Conservation (phyloP, 1,284 basidiomycete species). For the Pascua guehoae region DNA sequence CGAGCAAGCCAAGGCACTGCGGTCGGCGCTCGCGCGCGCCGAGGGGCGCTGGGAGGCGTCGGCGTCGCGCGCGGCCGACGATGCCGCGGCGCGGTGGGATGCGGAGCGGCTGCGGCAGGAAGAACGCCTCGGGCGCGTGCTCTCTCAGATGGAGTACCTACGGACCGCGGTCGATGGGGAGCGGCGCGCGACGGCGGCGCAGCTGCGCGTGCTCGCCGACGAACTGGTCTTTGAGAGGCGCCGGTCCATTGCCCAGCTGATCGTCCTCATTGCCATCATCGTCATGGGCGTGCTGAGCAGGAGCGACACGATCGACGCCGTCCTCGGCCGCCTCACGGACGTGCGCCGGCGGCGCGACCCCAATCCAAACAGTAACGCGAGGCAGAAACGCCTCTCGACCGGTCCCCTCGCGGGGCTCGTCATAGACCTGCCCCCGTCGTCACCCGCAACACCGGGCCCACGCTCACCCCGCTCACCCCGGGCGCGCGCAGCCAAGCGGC, state of each 20-base stretch:
- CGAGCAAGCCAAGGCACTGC: constrained; percentile 75
- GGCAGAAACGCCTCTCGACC: constrained; percentile 13
- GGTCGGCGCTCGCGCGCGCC: constrained; percentile 71
- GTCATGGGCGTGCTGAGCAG: constrained; percentile 32
- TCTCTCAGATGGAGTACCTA: constrained; percentile 41
- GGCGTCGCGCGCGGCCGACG: constrained; percentile 28
- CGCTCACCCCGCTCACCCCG: constrained; percentile 1
- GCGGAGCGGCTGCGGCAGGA: constrained; percentile 25
- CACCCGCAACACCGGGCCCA: background rate
- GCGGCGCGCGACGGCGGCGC: constrained; percentile 26
- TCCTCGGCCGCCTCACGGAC: constrained; percentile 35
- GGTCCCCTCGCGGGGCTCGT: constrained; percentile 36
- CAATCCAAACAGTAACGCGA: constrained; percentile 9
- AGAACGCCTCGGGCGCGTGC: constrained; percentile 35
- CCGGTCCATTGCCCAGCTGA: constrained; percentile 38
- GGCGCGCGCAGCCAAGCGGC: background rate
- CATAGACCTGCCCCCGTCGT: constrained; percentile 28
- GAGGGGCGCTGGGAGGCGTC: constrained; percentile 52
- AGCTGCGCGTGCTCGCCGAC: constrained; percentile 34
- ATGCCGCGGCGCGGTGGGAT: constrained; percentile 24
- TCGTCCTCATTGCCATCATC: constrained; percentile 38
- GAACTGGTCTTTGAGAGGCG: constrained; percentile 44
- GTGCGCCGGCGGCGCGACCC: constrained; percentile 22
- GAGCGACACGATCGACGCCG: constrained; percentile 32
- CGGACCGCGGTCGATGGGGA: constrained; percentile 33